Evolutionary conservation across 495 filamentous ascomycete species (phyloP).

Genomic region (Choiromyces venosus): DNA sequence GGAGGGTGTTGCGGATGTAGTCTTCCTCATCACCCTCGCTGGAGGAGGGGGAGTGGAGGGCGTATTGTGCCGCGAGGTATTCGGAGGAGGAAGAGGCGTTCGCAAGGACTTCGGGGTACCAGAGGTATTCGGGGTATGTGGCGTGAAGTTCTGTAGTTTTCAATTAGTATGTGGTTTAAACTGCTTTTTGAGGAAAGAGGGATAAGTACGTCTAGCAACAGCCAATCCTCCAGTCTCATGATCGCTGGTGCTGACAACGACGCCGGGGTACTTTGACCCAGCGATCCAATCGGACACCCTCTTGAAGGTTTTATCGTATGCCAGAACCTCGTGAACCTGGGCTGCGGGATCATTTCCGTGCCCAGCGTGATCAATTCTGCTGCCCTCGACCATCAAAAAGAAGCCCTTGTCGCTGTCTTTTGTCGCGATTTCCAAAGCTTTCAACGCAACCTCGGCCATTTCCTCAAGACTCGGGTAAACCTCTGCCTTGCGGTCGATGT

Average conservation of each 20-base stretch:
- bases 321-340: constrained; percentile 89
- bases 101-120: constrained; percentile 75
- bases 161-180: not conserved
- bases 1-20: constrained; percentile 36
- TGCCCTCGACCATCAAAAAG: constrained; percentile 97
- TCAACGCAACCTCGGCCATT: constrained; percentile 79
- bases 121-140: constrained; percentile 71
- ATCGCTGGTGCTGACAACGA: constrained; percentile 83
- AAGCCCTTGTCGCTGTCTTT: constrained; percentile 83
- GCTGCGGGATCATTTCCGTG: constrained; percentile 93
- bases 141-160: constrained; percentile 54
- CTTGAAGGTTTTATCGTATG: constrained; percentile 80
- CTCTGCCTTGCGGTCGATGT: constrained; percentile 78
- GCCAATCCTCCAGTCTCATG: constrained; percentile 91
- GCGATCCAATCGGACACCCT: constrained; percentile 79
- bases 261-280: constrained; percentile 62
- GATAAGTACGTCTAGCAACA: constrained; percentile 62
- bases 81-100: constrained; percentile 76
- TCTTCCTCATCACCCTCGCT: no score
- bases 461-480: constrained; percentile 84
- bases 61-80: constrained; percentile 57
- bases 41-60: no score
- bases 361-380: constrained; percentile 91
- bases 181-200: not conserved
- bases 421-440: constrained; percentile 74